phyloP scores from a whole-genome alignment of 176 grass and related monocot species.

The Oryza australiensis region DNA sequence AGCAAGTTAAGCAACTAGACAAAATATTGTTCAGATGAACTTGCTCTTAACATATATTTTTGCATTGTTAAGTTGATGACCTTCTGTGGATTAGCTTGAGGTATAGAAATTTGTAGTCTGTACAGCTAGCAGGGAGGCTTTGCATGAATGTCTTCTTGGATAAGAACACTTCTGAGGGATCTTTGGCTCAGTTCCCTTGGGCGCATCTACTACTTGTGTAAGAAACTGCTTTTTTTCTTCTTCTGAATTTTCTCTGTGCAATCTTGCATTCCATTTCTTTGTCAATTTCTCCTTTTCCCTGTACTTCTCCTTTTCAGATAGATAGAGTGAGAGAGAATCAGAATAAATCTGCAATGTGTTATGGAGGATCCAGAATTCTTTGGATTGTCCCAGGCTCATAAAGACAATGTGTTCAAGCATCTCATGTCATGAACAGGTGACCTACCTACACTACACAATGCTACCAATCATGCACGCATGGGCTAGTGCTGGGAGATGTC shows the following conservation, averaged over 20 bases:
- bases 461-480: slow-evolving; percentile 45
- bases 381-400: neutral
- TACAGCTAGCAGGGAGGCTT: neutral
- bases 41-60: neutral
- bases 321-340: neutral
- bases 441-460: neutral
- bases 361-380: slow-evolving; percentile 15
- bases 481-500: neutral
- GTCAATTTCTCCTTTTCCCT: neutral
- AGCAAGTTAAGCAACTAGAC: neutral
- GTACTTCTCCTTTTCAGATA: neutral
- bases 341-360: neutral
- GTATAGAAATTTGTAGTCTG: neutral
- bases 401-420: slow-evolving; percentile 18
- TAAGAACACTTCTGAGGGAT: neutral
- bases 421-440: slow-evolving; percentile 23
- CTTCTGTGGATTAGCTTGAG: neutral
- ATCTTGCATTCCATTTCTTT: neutral
- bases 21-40: neutral
- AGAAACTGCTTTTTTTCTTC: neutral
- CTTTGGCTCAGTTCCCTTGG: neutral
- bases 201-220: neutral
- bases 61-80: neutral
- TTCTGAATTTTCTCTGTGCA: neutral
- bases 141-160: slow-evolving; percentile 4